Percentiles rank a stretch among this genome's conserved stretches.
Conservation (phyloP, 139 green algal genomes). For the Pseudopediastrum boryanum region DNA sequence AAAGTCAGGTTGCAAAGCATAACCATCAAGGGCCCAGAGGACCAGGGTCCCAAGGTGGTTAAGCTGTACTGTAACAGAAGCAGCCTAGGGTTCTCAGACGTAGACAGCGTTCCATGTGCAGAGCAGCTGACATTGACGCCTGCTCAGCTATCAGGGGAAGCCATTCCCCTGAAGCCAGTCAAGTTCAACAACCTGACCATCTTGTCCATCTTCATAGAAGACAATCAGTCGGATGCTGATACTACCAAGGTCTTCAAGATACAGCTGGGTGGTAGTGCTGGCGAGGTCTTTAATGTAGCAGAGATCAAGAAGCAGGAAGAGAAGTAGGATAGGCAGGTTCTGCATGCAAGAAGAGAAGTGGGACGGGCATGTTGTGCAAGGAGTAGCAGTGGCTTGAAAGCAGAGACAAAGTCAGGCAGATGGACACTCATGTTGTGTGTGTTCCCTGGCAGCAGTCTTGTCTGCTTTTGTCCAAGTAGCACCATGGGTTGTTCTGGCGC, state of each 20-base stretch:
- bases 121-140: slow-evolving; percentile 72
- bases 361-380: too few species aligned
- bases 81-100: slow-evolving; percentile 57
- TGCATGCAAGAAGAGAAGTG: too few species aligned
- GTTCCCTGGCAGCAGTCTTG: too few species aligned
- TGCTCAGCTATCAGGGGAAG: slow-evolving; percentile 56
- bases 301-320: slow-evolving; percentile 81
- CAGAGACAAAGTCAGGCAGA: too few species aligned
- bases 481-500: too few species aligned
- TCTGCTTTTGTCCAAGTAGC: too few species aligned
- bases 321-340: slow-evolving; percentile 50
- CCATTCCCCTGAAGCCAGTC: slow-evolving; percentile 69
- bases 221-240: slow-evolving; percentile 75
- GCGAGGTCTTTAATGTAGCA: slow-evolving; percentile 73
- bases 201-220: slow-evolving; percentile 72
- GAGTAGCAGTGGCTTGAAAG: too few species aligned
- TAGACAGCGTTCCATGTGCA: slow-evolving; percentile 42
- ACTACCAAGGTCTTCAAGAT: slow-evolving; percentile 74
- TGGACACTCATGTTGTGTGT: too few species aligned
- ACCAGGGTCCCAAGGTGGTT: slow-evolving; percentile 62
- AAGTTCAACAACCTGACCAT: slow-evolving; percentile 79
- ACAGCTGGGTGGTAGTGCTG: slow-evolving; percentile 53
- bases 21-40: slow-evolving; percentile 65
- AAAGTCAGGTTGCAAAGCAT: slow-evolving; percentile 75
- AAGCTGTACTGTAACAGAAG: slow-evolving; percentile 75